Percentiles rank a stretch among this genome's conserved stretches.
Conservation (phyloP, 306 rosid species). For the Glycine latifolia region DNA sequence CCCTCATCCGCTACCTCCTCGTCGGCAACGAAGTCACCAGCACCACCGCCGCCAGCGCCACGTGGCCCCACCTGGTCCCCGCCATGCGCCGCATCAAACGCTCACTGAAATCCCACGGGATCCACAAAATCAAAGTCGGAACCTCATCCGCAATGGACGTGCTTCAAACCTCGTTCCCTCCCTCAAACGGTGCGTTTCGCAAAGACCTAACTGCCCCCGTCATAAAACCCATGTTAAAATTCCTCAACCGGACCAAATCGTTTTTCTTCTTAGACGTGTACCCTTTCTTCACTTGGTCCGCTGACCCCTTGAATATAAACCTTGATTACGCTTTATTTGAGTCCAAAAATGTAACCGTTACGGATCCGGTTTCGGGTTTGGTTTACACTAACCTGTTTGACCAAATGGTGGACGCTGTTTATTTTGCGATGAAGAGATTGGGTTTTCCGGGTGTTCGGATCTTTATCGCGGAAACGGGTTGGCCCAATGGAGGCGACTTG, state of each 20-base stretch:
- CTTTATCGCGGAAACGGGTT: conserved; percentile 85
- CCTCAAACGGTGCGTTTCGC: conserved; percentile 76
- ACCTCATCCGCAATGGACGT: conserved; percentile 73
- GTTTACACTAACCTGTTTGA: conserved; percentile 71
- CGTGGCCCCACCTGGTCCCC: conserved; percentile 63
- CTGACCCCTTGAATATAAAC: conserved; percentile 59
- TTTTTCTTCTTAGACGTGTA: conserved; percentile 80
- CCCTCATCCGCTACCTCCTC: conserved; percentile 72
- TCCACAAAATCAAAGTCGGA: conserved; percentile 71
- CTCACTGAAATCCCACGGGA: conserved; percentile 52
- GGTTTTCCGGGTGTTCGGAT: conserved; percentile 71
- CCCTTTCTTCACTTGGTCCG: conserved; percentile 69
- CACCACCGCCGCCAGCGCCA: conserved; percentile 13
- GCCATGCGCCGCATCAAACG: conserved; percentile 66
- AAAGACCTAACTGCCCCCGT: conserved; percentile 54
- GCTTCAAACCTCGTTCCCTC: conserved; percentile 69
- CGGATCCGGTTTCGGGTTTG: conserved; percentile 72
- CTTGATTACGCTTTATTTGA: conserved; percentile 65
- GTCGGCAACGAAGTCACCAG: conserved; percentile 71
- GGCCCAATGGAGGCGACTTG: conserved; percentile 79
- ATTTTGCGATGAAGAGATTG: conserved; percentile 70
- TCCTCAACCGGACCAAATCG: conserved; percentile 70
- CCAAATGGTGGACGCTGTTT: conserved; percentile 81
- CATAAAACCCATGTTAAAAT: conserved; percentile 67
- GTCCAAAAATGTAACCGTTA: conserved; percentile 51